Conservation (phyloP, 2,329 filamentous ascomycete genomes). For the Cercospora zeae-maydis region DNA sequence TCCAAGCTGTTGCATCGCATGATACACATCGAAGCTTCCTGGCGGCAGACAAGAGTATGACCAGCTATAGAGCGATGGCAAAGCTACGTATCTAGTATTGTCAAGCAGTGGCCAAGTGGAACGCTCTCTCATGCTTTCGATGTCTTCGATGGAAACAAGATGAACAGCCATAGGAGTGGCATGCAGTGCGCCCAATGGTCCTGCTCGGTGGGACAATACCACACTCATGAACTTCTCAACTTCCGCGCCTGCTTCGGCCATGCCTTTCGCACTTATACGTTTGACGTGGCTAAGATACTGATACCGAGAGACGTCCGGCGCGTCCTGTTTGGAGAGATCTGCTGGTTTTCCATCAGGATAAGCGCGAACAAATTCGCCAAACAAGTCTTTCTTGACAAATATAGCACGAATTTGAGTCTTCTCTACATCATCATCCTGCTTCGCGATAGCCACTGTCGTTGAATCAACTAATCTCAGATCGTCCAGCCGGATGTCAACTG, state of each 20-base stretch:
- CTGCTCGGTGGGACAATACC: background rate
- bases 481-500: too few species aligned
- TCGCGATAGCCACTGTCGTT: too few species aligned
- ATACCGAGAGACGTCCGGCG: background rate
- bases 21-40: background rate
- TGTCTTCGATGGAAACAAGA: background rate
- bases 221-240: background rate
- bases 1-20: conserved; percentile 1
- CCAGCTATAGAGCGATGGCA: background rate
- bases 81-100: background rate
- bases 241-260: background rate
- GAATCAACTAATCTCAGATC: too few species aligned
- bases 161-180: background rate
- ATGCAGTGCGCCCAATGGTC: background rate
- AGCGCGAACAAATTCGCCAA: too few species aligned
- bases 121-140: background rate
- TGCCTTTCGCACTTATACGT: background rate
- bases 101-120: background rate
- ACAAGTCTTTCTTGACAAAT: background rate
- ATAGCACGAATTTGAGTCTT: too few species aligned
- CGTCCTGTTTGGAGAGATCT: background rate
- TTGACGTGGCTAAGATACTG: background rate
- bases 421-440: too few species aligned
- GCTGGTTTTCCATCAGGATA: background rate
- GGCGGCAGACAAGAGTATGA: background rate